Percentiles rank a stretch among this genome's conserved stretches.
Conservation (phyloP, 495 filamentous ascomycete species). For the Hypoxylon rickii region DNA sequence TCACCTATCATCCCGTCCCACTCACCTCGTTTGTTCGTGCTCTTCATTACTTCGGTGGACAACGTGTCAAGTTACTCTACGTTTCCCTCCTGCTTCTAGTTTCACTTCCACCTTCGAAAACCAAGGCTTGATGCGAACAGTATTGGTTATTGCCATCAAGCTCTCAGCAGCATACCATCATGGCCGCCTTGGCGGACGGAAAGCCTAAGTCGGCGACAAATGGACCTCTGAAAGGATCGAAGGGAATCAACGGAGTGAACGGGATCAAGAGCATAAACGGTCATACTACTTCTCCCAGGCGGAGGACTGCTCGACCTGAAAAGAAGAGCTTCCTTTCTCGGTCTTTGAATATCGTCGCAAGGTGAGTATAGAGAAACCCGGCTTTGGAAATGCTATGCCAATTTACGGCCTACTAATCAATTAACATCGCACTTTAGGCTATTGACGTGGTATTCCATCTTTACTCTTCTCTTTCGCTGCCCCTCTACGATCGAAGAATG, state of each 20-base stretch:
- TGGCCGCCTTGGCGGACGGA: constrained; percentile 21
- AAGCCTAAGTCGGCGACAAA: constrained; percentile 30
- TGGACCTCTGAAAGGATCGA: constrained; percentile 40
- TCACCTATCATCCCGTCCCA: constrained; percentile 10
- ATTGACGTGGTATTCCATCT: constrained; percentile 80
- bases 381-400: too few species aligned
- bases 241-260: constrained; percentile 34
- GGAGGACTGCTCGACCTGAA: constrained; percentile 33
- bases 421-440: too few species aligned
- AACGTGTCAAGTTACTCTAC: constrained; percentile 12
- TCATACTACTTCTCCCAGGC: constrained; percentile 33
- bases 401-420: too few species aligned
- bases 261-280: constrained; percentile 42
- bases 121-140: constrained; percentile 15
- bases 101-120: too few species aligned
- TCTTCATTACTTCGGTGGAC: neutral
- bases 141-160: constrained; percentile 1
- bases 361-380: constrained; percentile 55
- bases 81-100: too few species aligned
- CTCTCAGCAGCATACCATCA: constrained; percentile 2
- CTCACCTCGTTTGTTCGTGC: neutral
- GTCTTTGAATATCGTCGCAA: constrained; percentile 60
- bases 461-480: constrained; percentile 81
- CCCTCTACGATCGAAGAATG: constrained; percentile 69
- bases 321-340: constrained; percentile 50